phyloP scores from a whole-genome alignment of 2,329 filamentous ascomycete genomes.

The Alternaria incomplexa region DNA sequence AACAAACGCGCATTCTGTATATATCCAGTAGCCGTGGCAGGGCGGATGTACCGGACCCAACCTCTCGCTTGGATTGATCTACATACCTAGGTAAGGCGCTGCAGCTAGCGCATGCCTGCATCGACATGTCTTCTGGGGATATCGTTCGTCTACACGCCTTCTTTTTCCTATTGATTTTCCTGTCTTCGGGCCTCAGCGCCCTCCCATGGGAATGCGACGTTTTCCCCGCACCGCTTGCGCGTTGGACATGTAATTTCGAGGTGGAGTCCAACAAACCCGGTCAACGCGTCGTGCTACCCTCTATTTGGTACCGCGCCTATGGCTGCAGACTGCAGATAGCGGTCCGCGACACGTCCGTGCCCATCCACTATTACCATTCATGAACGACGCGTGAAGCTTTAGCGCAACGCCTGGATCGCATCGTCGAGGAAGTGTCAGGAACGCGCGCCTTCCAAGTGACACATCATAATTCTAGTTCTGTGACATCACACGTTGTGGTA shows the following conservation, averaged over 20 bases:
- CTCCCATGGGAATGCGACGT: not conserved
- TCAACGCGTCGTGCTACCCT: slow-evolving; percentile 8
- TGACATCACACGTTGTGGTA: not conserved
- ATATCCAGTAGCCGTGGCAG: slow-evolving; percentile 4
- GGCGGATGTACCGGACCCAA: slow-evolving; percentile 25
- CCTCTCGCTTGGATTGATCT: slow-evolving; percentile 43
- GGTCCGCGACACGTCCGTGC: slow-evolving; percentile 14
- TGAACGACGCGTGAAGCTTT: not conserved
- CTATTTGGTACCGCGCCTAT: slow-evolving; percentile 12
- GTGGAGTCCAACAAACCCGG: slow-evolving; percentile 6
- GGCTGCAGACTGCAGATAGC: slow-evolving; percentile 17
- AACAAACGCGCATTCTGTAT: not conserved
- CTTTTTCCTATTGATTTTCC: not conserved
- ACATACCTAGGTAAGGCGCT: slow-evolving; percentile 32
- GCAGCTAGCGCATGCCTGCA: slow-evolving; percentile 32
- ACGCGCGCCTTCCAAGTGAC: not conserved
- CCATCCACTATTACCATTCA: not conserved
- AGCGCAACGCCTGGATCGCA: slow-evolving; percentile 1
- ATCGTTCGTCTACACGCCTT: not conserved
- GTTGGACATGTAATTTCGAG: slow-evolving; percentile 1
- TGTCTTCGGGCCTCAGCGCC: not conserved
- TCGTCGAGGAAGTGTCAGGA: not conserved
- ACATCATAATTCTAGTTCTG: not conserved
- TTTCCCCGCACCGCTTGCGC: slow-evolving; percentile 1
- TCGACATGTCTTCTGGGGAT: slow-evolving; percentile 2